Evolutionary conservation across 2,329 filamentous ascomycete genomes (phyloP), one percentile per base, ranked within the genome.

Genomic region (Chaetomium olivaceum): DNA sequence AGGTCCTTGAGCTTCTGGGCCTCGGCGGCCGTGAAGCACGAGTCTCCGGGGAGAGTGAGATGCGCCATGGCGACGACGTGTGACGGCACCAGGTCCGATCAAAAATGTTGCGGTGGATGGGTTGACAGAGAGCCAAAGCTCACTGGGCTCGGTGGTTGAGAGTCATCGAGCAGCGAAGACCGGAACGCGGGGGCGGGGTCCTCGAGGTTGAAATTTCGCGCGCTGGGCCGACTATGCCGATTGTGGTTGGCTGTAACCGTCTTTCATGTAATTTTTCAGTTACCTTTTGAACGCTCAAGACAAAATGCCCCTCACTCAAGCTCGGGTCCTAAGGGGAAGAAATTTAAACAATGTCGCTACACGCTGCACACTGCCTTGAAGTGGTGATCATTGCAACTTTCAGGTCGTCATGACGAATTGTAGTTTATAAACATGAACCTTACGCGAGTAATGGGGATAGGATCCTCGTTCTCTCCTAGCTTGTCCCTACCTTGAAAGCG

Each of bases 21-120:
- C 73, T 81, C 80, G 62, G 79, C 77, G 59, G 75, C 71, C 66
- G 79, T 80, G 77, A 84, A 86, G 76, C 86, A 87, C 39, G 83
- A 75, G 61, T 75, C 75, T 63, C 77, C 77, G 23, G 74, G 68
- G 51, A 79, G 72, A 43, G 72, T 72, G 48, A 73, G 60, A 61
- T 68, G 67, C 55, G 70, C 67, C 73, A 74, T 74, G 54, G 58
- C 67, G 68, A 67, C 21, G 33, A 58, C 33, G 55, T 65, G 62
- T 50, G 62, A 60, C 57, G 58, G 57, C 63, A 57, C 62, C 61
- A 48, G 29, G 43, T 19, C 51, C 29, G 46, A 55, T 8, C 33
- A 27, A 43, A 23, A 27, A 58, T 25, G 62, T 54, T 65, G 50
- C 57, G 55, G 36, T 55, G 62, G 62, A 58, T 63, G 54, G 62